These are phyloP conservation scores for Rubroboletus pulcherrimus DNA, from an alignment of 768 basidiomycete species.

Conservation along the genomic window DNA sequence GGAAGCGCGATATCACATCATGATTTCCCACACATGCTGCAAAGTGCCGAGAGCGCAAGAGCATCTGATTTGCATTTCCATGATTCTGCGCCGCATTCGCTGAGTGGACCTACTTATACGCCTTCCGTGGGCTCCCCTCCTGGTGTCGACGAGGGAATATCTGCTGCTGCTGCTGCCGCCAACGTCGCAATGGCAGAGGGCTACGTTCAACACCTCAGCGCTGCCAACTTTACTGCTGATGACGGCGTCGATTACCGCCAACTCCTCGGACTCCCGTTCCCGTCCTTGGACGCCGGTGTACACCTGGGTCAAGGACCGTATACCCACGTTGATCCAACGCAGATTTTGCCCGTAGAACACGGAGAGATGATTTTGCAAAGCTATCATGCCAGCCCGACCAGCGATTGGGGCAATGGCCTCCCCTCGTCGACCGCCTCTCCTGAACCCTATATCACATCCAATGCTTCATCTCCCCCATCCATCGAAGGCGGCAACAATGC, in stretches of 20 bases:
- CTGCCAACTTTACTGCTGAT: constrained; percentile 50
- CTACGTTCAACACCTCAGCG: constrained; percentile 58
- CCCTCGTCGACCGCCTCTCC: constrained; percentile 74
- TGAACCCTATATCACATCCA: constrained; percentile 66
- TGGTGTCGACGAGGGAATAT: constrained; percentile 47
- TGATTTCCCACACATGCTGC: constrained; percentile 34
- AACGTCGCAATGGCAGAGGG: constrained; percentile 70
- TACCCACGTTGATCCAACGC: constrained; percentile 91
- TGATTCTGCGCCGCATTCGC: constrained; percentile 30
- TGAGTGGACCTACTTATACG: constrained; percentile 34
- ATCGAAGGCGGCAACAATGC: constrained; percentile 43
- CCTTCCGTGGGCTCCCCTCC: constrained; percentile 32
- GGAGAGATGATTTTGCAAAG: constrained; percentile 40
- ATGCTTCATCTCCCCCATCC: constrained; percentile 71
- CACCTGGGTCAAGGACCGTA: constrained; percentile 47
- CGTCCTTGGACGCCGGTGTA: constrained; percentile 44
- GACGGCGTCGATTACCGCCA: constrained; percentile 58
- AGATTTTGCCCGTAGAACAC: constrained; percentile 58
- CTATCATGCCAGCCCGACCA: constrained; percentile 75
- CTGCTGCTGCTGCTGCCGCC: constrained; percentile 60
- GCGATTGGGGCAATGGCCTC: constrained; percentile 75
- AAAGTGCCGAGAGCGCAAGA: constrained; percentile 26
- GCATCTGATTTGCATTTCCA: constrained; percentile 31
- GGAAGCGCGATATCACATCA: constrained; percentile 35
- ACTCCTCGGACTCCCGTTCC: constrained; percentile 65